These are phyloP conservation scores for Linaria vulgaris DNA, from an alignment of 257 asterid species.

Conservation along the genomic window DNA sequence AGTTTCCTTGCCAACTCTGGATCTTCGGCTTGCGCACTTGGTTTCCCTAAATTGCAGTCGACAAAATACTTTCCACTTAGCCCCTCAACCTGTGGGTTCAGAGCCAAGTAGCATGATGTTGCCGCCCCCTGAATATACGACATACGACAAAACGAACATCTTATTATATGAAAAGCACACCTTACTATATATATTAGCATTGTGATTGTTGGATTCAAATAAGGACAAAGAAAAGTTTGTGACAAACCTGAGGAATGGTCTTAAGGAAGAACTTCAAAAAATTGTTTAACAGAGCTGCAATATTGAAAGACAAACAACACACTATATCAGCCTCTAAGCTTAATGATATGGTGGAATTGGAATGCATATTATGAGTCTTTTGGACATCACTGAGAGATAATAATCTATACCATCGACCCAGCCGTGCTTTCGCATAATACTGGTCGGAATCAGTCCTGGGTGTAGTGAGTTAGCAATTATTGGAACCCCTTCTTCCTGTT, in stretches of 20 bases:
- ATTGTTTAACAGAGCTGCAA: conserved; percentile 45
- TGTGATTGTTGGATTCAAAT: not conserved
- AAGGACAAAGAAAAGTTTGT: conserved; percentile 10
- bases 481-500: conserved; percentile 68
- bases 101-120: conserved; percentile 78
- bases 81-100: conserved; percentile 51
- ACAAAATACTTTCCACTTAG: conserved; percentile 56
- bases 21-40: conserved; percentile 43
- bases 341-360: no score
- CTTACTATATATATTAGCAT: no score
- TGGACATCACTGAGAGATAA: no score
- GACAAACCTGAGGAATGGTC: conserved; percentile 58
- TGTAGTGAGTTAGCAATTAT: conserved; percentile 79
- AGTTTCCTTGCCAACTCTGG: conserved; percentile 47
- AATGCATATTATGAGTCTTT: no score
- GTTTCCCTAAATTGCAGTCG: conserved; percentile 50
- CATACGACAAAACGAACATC: not conserved
- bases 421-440: conserved; percentile 49
- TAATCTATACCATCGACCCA: conserved; percentile 51
- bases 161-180: no score
- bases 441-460: conserved; percentile 79
- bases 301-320: conserved; percentile 2
- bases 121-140: conserved; percentile 94
- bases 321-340: not conserved
- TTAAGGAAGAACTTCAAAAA: conserved; percentile 53